Percentiles rank a stretch among this genome's conserved stretches.
Evolutionary conservation across 371 early-diverging fungal species (phyloP).

Genomic region (Batrachochytrium dendrobatidis): DNA sequence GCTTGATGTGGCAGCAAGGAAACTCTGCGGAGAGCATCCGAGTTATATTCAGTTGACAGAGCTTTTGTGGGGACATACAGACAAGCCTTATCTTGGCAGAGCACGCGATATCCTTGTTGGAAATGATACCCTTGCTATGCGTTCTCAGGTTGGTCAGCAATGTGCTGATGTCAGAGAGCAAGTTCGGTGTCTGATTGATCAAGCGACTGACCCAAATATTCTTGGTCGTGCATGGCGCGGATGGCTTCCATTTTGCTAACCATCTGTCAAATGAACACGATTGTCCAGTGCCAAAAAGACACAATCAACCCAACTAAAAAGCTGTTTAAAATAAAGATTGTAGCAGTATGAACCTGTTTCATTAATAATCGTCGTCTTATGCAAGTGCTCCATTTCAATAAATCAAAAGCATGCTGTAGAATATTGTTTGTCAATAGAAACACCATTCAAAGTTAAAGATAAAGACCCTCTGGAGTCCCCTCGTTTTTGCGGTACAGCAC

Average conservation of each 20-base stretch:
- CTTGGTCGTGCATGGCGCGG: slow-evolving; percentile 63
- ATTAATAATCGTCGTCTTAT: too few species aligned
- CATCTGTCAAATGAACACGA: too few species aligned
- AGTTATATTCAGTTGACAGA: slow-evolving; percentile 38
- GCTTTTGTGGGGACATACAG: slow-evolving; percentile 46
- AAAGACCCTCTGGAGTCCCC: slow-evolving; percentile 91
- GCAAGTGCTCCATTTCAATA: too few species aligned
- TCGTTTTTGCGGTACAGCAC: slow-evolving; percentile 95
- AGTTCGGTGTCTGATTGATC: slow-evolving; percentile 61
- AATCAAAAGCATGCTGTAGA: too few species aligned
- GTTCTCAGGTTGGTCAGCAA: not conserved
- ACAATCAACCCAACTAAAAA: too few species aligned
- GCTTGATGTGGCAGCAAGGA: slow-evolving; percentile 56
- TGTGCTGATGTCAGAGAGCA: slow-evolving; percentile 54
- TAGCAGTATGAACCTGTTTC: too few species aligned
- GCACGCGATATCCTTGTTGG: slow-evolving; percentile 42
- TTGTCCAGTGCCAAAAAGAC: too few species aligned
- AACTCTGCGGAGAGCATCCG: slow-evolving; percentile 64
- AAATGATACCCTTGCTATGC: slow-evolving; percentile 16
- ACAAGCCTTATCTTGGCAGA: slow-evolving; percentile 38
- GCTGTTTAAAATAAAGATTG: too few species aligned
- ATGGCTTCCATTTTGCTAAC: slow-evolving; percentile 49
- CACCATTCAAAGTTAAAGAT: too few species aligned
- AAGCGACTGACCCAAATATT: slow-evolving; percentile 62
- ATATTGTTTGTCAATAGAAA: too few species aligned